Base-by-base conservation (phyloP, 2,329 filamentous ascomycete genomes). In the Parastagonospora avenae region DNA sequence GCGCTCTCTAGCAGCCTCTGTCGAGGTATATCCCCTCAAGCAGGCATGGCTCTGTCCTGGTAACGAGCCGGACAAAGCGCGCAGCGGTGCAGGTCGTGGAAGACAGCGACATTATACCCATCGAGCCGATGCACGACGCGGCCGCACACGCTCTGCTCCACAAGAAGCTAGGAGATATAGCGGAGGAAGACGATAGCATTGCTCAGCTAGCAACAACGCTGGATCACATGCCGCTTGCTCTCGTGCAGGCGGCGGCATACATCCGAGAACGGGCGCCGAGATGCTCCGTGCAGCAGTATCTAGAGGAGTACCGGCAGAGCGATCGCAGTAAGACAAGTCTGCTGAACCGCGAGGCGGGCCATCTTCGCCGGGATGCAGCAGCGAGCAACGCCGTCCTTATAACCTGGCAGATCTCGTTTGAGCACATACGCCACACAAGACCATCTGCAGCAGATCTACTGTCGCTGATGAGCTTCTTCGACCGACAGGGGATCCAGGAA, bases 381-480 rank as follows among this genome's bases (percentile, higher is more conserved):
- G 70, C 70, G 3, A 62, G 60, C 32, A 73, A 76, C 43, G 71
- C 74, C 1, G 58, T 78, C 2, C 59, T 74, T 3, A 44, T 54
- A 0, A 76, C 73, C 2, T 78, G 70, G 72, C 67, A 73, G 37
- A 62, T 63, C 0, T 64, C 57, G 2, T 64, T 64, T 29, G 53
- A 70, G 39, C 60, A 74, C 14, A 76, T 80, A 42, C 67, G 60
- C 10, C 45, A 58, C 1, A 54, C 5, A 1, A 27, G 50, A 16
- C 50, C 14, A 4, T 52, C 66, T 6, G 78, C 78, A 8, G 68
- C 76, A 4, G 63, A 78, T 14, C 60, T 80, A 15, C 54, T 81
- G 1, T 76, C 76, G 2, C 65, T 80, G 0, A 80, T 81, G 73
- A 78, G 76, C 65, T 76, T 78, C 48, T 80, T 77, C 55, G 70